These are phyloP conservation scores for Ceratocystis lukuohia DNA, from an alignment of 2,329 filamentous ascomycete genomes.

Conservation along the genomic window DNA sequence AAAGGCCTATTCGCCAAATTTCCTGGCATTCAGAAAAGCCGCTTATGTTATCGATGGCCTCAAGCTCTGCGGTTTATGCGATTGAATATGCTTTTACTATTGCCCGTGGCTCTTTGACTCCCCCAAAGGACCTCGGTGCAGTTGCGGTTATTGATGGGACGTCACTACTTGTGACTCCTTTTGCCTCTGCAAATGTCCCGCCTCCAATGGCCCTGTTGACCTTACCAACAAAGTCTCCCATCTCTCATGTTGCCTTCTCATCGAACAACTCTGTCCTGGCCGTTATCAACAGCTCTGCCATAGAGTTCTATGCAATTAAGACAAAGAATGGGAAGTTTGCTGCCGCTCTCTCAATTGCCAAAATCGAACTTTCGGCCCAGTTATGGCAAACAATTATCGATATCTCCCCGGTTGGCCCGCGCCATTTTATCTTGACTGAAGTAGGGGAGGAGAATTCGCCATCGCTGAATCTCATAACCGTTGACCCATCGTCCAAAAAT, in stretches of 20 bases:
- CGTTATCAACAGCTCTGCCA: slow-evolving; percentile 51
- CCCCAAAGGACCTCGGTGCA: slow-evolving; percentile 64
- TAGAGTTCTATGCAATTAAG: slow-evolving; percentile 60
- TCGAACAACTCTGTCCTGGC: slow-evolving; percentile 51
- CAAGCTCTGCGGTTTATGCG: slow-evolving; percentile 22
- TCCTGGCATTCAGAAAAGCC: slow-evolving; percentile 81
- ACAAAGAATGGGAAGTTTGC: slow-evolving; percentile 35
- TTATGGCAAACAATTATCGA: slow-evolving; percentile 3
- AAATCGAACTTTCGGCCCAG: not conserved
- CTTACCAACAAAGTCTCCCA: slow-evolving; percentile 46
- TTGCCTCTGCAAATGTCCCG: slow-evolving; percentile 72
- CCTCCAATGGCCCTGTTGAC: slow-evolving; percentile 86
- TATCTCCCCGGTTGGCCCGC: slow-evolving; percentile 8
- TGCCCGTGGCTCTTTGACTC: slow-evolving; percentile 51
- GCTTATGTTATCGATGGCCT: slow-evolving; percentile 48
- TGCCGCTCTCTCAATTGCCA: slow-evolving; percentile 22
- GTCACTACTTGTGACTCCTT: slow-evolving; percentile 68
- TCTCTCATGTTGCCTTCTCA: slow-evolving; percentile 63
- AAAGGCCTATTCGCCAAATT: slow-evolving; percentile 27
- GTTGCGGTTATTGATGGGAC: slow-evolving; percentile 76
- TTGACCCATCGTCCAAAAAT: not conserved
- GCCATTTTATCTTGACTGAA: slow-evolving; percentile 10
- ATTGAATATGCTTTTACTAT: slow-evolving; percentile 54
- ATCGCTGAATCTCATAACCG: not conserved
- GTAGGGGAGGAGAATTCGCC: not conserved